Percentiles rank a stretch among this genome's conserved stretches.
phyloP scores from a whole-genome alignment of 306 rosid genomes.

The Hippophae tibetana region DNA sequence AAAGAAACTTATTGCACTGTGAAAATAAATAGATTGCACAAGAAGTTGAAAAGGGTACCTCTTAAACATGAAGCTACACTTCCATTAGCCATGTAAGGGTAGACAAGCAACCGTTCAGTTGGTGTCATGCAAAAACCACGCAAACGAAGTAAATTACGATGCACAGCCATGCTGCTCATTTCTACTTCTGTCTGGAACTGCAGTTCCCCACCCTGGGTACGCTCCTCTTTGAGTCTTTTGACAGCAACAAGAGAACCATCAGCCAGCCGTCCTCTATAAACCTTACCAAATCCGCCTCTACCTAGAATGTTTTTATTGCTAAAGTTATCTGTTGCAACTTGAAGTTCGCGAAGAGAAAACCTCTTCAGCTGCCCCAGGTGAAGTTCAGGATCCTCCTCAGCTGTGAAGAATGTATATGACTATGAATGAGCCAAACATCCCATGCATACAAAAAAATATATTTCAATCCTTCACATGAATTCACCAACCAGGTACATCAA shows the following conservation, averaged over 20 bases:
- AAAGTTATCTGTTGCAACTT: slow-evolving; percentile 82
- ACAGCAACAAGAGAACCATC: slow-evolving; percentile 90
- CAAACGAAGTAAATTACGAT: slow-evolving; percentile 85
- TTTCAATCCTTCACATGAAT: not conserved
- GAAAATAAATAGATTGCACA: not conserved
- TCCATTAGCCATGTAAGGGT: slow-evolving; percentile 87
- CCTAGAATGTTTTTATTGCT: slow-evolving; percentile 76
- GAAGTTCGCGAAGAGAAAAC: slow-evolving; percentile 85
- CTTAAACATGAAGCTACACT: slow-evolving; percentile 94
- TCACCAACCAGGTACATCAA: slow-evolving; percentile 91
- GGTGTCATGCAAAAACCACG: slow-evolving; percentile 97
- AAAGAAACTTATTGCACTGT: not conserved
- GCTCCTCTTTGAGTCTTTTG: slow-evolving; percentile 87
- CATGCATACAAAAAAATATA: not conserved
- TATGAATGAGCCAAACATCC: slow-evolving; percentile 13
- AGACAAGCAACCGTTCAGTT: slow-evolving; percentile 89
- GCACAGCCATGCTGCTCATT: slow-evolving; percentile 97
- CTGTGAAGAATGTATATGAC: slow-evolving; percentile 29
- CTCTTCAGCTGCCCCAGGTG: slow-evolving; percentile 88
- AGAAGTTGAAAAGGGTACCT: slow-evolving; percentile 39
- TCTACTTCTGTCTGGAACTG: slow-evolving; percentile 95
- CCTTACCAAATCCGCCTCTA: slow-evolving; percentile 94
- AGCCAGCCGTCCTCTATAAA: slow-evolving; percentile 88
- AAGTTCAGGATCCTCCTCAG: slow-evolving; percentile 96
- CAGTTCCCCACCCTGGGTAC: slow-evolving; percentile 78